These are phyloP conservation scores for Physocladia obscura DNA, from an alignment of 192 early-diverging fungal genomes.

Conservation along the genomic window DNA sequence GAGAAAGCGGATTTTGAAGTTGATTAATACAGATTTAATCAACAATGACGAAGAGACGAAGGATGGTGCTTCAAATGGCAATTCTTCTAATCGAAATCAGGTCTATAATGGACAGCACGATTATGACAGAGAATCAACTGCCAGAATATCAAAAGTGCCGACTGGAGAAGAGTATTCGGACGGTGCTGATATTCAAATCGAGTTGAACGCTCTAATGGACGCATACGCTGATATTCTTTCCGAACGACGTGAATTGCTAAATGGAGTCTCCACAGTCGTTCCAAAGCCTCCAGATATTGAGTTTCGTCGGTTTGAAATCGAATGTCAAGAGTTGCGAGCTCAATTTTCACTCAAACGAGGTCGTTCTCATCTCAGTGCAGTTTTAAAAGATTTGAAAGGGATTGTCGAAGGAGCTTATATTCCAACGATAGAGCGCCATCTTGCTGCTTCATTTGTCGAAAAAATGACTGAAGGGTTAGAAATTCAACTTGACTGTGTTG, in stretches of 20 bases:
- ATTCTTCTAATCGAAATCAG: neutral
- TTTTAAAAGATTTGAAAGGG: slow-evolving; percentile 28
- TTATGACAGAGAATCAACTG: neutral
- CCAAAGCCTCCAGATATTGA: neutral
- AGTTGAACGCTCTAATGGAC: slow-evolving; percentile 26
- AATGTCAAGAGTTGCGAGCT: slow-evolving; percentile 2
- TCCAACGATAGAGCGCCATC: slow-evolving; percentile 13
- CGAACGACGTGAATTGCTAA: slow-evolving; percentile 40
- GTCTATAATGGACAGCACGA: neutral
- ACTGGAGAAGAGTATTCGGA: slow-evolving; percentile 38
- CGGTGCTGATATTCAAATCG: slow-evolving; percentile 23
- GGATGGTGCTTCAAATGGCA: neutral
- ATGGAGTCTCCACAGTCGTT: neutral
- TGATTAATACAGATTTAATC: slow-evolving; percentile 8
- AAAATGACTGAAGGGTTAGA: slow-evolving; percentile 13
- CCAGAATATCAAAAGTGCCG: slow-evolving; percentile 9
- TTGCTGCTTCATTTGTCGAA: neutral
- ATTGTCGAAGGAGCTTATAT: neutral
- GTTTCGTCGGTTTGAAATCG: neutral
- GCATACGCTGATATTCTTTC: slow-evolving; percentile 24
- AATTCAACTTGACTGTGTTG: slow-evolving; percentile 1
- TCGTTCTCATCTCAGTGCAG: neutral
- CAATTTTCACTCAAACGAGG: slow-evolving; percentile 2
- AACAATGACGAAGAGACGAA: neutral
- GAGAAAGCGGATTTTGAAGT: slow-evolving; percentile 29